Conservation (phyloP, 2,329 filamentous ascomycete species). For the Hypoxylon sp. region DNA sequence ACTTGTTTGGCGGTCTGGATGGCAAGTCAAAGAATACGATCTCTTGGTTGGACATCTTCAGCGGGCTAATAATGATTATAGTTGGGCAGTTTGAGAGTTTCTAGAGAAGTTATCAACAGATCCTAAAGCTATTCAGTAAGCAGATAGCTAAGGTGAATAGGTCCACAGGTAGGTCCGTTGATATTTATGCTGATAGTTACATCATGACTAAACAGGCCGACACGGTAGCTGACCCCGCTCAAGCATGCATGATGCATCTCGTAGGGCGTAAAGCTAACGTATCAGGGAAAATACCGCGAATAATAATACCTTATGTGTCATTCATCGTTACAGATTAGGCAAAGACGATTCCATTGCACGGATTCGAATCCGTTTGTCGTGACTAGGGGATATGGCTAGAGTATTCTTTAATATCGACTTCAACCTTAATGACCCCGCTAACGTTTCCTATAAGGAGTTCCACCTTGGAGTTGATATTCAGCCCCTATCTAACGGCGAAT, state of each 20-base stretch:
- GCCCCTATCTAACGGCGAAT: neutral
- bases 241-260: neutral
- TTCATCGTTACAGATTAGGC: constrained; percentile 2
- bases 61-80: constrained; percentile 1
- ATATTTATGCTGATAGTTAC: constrained; percentile 11
- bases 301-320: neutral
- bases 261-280: neutral
- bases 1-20: constrained; percentile 60
- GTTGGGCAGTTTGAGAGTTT: neutral
- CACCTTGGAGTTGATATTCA: too few relatives aligned
- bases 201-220: constrained; percentile 14
- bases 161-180: neutral
- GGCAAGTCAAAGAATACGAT: constrained; percentile 74
- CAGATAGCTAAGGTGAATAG: neutral
- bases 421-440: neutral
- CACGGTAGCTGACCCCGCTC: neutral
- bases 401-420: neutral
- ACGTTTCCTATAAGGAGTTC: too few relatives aligned
- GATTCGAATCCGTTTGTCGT: neutral
- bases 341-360: constrained; percentile 10
- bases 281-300: neutral
- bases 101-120: neutral
- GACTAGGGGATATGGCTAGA: neutral
- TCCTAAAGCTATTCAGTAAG: neutral
- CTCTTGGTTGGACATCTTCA: constrained; percentile 46